Percentiles rank a stretch among this genome's conserved stretches.
Conservation (phyloP, 495 filamentous ascomycete genomes). For the Penicillium bialowiezense region DNA sequence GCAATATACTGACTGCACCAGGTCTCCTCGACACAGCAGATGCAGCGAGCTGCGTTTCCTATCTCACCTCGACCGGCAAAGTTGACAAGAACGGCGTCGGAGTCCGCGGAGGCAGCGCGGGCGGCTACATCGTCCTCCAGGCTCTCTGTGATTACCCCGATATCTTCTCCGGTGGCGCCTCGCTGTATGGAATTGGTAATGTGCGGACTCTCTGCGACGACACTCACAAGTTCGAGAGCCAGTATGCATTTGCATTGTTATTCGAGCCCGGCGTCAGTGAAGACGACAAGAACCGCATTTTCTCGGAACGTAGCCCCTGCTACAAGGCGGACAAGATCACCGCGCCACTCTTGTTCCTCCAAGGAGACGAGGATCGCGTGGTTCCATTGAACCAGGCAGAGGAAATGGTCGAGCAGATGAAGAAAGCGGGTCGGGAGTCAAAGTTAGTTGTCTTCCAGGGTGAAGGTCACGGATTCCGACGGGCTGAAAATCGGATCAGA, state of each 20-base stretch:
- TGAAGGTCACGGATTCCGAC: slow-evolving; percentile 39
- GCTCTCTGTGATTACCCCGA: slow-evolving; percentile 17
- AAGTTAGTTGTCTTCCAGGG: slow-evolving; percentile 35
- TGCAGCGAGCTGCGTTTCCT: slow-evolving; percentile 32
- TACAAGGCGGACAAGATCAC: slow-evolving; percentile 37
- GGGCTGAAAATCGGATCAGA: slow-evolving; percentile 19
- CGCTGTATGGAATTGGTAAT: slow-evolving; percentile 38
- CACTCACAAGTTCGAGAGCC: slow-evolving; percentile 48
- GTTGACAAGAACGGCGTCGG: slow-evolving; percentile 34
- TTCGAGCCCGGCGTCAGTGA: slow-evolving; percentile 17
- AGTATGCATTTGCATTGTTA: slow-evolving; percentile 35
- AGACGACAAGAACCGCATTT: slow-evolving; percentile 30
- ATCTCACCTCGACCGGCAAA: slow-evolving; percentile 22
- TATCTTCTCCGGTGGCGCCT: slow-evolving; percentile 29
- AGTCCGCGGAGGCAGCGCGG: slow-evolving; percentile 38
- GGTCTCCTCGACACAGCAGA: slow-evolving; percentile 34
- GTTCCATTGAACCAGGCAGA: slow-evolving; percentile 41
- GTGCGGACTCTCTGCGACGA: slow-evolving; percentile 26
- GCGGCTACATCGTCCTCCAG: slow-evolving; percentile 44
- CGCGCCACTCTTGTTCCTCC: slow-evolving; percentile 39
- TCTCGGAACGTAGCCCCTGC: slow-evolving; percentile 30
- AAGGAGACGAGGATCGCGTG: slow-evolving; percentile 38
- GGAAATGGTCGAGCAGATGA: slow-evolving; percentile 30
- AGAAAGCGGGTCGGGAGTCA: slow-evolving; percentile 27
- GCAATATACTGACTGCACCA: no score